Evolutionary conservation across 257 asterid species (phyloP), one percentile per base, ranked within the genome.

Genomic region (Asclepias syriaca): DNA sequence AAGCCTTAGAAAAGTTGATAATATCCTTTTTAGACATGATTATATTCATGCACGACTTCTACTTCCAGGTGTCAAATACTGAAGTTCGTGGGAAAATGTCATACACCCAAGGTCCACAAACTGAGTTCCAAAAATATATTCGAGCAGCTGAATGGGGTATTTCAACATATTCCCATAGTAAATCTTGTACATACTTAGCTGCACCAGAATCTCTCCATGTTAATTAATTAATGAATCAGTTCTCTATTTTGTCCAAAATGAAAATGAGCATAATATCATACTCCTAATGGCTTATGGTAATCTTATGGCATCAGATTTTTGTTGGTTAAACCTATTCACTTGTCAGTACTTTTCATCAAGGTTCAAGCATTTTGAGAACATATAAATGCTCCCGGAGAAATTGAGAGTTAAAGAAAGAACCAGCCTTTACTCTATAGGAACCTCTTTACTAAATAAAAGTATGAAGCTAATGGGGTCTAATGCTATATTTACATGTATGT

Each of bases 41-140:
- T 64, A 37, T 19, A 18, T 64, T 37, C 50, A 16, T 64, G 16
- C 68, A 16, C 16, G 27, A 37, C 40, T 34, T 64, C 50, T 64
- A 19, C 68, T 64, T 64, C 27, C 39, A 64, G 68, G 68, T 64
- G 16, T 64, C 68, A 64, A 64, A 64, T 64, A 64, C 68, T 64
- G 68, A 64, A 64, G 50, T 37, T 64, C 27, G 68, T 37, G 50
- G 9, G 68, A 64, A 64, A 24, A 64, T 64, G 68, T 7, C 68
- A 64, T 37, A 64, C 50, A 37, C 49, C 39, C 19, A 13, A 21
- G 68, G 40, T 34, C 50, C 68, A 5, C 27, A 64, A 64, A 37
- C 68, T 2, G 50, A 64, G 8, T 37, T 64, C 68, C 68, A 64
- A 37, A 64, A 64, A 48, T 37, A 64, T 37, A 64, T 64, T 37